These are phyloP conservation scores for Amanita polypyramis DNA, from an alignment of 768 basidiomycete species.

Conservation along the genomic window DNA sequence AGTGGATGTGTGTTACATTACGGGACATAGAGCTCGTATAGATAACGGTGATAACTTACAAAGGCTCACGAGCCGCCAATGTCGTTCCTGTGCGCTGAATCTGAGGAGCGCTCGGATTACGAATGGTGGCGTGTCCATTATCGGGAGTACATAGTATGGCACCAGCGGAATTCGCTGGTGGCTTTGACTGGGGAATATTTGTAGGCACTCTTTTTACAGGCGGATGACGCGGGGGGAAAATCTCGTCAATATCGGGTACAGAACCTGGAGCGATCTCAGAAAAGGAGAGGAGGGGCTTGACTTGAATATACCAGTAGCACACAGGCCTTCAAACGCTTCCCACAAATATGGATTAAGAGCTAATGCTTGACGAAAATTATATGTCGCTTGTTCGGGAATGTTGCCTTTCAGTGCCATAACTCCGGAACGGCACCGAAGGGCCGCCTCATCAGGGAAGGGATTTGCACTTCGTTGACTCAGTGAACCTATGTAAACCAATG, in stretches of 20 bases:
- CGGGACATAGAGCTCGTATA: constrained; percentile 10
- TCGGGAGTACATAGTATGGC: constrained; percentile 74
- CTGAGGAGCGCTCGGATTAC: constrained; percentile 37
- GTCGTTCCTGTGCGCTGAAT: constrained; percentile 49
- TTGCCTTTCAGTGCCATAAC: constrained; percentile 71
- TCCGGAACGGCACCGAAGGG: constrained; percentile 69
- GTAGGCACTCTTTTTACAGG: constrained; percentile 44
- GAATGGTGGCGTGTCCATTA: constrained; percentile 44
- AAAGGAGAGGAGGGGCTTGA: constrained; percentile 9
- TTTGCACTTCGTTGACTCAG: constrained; percentile 36
- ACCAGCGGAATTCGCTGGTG: constrained; percentile 48
- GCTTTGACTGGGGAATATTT: constrained; percentile 38
- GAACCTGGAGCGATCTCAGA: constrained; percentile 34
- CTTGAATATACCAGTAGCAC: constrained; percentile 53
- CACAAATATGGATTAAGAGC: constrained; percentile 70
- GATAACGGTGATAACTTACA: constrained; percentile 30
- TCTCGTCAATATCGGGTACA: constrained; percentile 58
- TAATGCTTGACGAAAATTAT: constrained; percentile 65
- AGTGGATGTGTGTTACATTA: neutral
- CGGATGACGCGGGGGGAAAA: constrained; percentile 55
- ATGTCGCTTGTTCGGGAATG: constrained; percentile 59
- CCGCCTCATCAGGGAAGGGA: constrained; percentile 61
- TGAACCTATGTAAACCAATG: constrained; percentile 28
- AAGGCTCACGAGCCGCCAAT: constrained; percentile 44
- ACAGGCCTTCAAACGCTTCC: constrained; percentile 90